Evolutionary conservation across 257 asterid species (phyloP).

Genomic region (Solanum appendiculatum): DNA sequence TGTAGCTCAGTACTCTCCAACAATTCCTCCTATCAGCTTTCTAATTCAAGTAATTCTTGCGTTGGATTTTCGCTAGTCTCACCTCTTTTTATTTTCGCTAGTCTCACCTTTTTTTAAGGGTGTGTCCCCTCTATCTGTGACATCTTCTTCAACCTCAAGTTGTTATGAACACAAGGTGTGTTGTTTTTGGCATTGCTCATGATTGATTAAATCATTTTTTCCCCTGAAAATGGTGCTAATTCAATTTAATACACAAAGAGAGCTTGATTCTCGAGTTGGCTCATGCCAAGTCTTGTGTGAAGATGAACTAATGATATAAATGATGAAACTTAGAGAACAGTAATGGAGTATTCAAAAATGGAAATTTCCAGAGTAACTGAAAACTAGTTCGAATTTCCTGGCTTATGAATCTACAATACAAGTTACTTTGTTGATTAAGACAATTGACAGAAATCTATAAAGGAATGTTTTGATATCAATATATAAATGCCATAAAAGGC

Average conservation of each 20-base stretch:
- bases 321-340: background rate
- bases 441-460: background rate
- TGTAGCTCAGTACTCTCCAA: conserved; percentile 5
- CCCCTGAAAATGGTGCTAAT: background rate
- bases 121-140: background rate
- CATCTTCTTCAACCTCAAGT: background rate
- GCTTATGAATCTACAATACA: background rate
- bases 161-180: background rate
- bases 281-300: background rate
- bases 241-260: background rate
- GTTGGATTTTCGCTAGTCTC: background rate
- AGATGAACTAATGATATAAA: background rate
- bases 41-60: background rate
- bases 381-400: background rate
- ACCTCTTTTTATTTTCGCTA: background rate
- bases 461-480: background rate
- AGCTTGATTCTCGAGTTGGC: background rate
- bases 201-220: background rate
- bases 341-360: background rate
- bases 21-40: background rate
- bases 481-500: background rate
- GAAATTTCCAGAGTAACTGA: background rate
- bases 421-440: background rate
- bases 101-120: background rate
- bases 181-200: background rate